Conservation (phyloP, 257 asterid species). For the Parsonsia alboflavescens region DNA sequence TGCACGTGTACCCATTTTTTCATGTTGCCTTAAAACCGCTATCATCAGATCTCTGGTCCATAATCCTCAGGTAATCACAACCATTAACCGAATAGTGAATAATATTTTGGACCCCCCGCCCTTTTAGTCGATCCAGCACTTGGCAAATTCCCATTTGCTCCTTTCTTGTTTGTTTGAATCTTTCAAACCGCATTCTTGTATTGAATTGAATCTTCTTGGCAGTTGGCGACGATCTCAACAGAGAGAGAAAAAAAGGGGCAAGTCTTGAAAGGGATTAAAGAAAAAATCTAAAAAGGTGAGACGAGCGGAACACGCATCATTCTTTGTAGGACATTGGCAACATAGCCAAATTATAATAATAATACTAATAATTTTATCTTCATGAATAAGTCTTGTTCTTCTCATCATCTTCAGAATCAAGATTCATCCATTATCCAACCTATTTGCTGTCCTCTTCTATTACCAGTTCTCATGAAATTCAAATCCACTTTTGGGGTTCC, state of each 20-base stretch:
- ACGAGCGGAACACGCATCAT: slow-evolving; percentile 32
- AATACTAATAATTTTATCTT: neutral
- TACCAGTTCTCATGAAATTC: neutral
- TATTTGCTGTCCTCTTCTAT: neutral
- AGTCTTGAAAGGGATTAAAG: neutral
- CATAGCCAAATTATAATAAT: slow-evolving; percentile 2
- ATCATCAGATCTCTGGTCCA: neutral
- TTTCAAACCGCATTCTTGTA: slow-evolving; percentile 20
- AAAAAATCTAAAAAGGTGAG: neutral
- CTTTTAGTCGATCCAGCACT: slow-evolving; percentile 28
- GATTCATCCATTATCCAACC: slow-evolving; percentile 3
- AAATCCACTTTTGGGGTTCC: neutral
- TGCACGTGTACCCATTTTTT: neutral
- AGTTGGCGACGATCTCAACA: slow-evolving; percentile 13
- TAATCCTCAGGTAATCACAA: neutral
- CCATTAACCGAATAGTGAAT: neutral
- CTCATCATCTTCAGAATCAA: slow-evolving; percentile 7
- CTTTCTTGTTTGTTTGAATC: slow-evolving; percentile 20
- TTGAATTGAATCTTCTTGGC: slow-evolving; percentile 25
- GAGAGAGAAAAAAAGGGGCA: neutral
- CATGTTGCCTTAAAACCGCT: neutral
- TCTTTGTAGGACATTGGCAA: slow-evolving; percentile 15
- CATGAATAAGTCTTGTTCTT: slow-evolving; percentile 11
- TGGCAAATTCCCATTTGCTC: slow-evolving; percentile 7
- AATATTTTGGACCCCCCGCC: slow-evolving; percentile 24